Evolutionary conservation across 768 basidiomycete genomes (phyloP).

Genomic region (Tulasnella sp.): DNA sequence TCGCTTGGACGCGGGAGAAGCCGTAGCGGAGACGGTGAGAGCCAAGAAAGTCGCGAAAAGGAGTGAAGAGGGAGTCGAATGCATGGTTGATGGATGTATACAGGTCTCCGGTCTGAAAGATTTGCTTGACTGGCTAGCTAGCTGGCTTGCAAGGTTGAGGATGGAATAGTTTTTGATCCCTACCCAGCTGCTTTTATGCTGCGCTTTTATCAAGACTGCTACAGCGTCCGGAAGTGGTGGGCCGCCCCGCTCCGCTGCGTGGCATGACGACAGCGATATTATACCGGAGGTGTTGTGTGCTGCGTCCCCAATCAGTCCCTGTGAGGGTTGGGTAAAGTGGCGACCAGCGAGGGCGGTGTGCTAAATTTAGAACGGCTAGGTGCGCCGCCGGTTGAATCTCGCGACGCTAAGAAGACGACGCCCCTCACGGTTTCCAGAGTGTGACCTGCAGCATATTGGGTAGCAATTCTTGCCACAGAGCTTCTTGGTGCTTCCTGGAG

Average conservation of each 20-base stretch:
- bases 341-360: neutral
- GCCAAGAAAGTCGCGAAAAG: conserved; percentile 17
- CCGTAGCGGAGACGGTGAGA: conserved; percentile 6
- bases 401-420: neutral
- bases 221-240: neutral
- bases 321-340: neutral
- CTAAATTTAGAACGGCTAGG: neutral
- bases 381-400: neutral
- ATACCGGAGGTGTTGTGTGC: neutral
- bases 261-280: conserved; percentile 1
- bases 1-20: conserved; percentile 6
- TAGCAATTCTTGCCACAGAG: neutral
- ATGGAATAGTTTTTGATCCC: neutral
- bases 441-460: neutral
- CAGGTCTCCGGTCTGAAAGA: neutral
- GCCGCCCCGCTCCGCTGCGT: neutral
- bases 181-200: neutral
- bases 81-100: neutral
- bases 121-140: neutral
- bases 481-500: neutral
- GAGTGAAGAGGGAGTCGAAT: conserved; percentile 10
- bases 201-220: neutral
- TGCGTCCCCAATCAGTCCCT: neutral
- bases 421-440: neutral
- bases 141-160: neutral